Conservation (phyloP, 148 eudicot genomes). For the Beta vulgaris region DNA sequence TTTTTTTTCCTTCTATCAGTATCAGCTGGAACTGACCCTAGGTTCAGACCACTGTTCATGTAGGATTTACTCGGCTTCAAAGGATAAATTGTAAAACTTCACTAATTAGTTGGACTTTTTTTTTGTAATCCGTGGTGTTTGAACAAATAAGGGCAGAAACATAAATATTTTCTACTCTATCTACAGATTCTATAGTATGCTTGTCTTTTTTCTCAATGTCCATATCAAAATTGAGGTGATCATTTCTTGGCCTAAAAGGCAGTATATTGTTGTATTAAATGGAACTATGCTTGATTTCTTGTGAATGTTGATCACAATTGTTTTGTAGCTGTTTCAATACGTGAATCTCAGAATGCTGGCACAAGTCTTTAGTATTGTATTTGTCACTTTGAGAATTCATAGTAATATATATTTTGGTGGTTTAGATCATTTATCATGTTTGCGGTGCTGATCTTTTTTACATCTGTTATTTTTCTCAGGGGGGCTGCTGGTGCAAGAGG, state of each 20-base stretch:
- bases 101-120: too few relatives aligned
- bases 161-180: background rate
- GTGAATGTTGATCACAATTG: background rate
- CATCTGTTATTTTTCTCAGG: slow-evolving; percentile 30
- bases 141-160: background rate
- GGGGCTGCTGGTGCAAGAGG: slow-evolving; percentile 50
- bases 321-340: background rate
- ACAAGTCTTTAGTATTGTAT: background rate
- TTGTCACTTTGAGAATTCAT: background rate
- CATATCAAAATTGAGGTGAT: background rate
- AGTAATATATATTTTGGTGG: background rate
- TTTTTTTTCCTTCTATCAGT: background rate
- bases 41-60: background rate
- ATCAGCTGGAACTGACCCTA: background rate
- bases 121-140: background rate
- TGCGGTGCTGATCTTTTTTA: slow-evolving; percentile 15
- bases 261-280: background rate
- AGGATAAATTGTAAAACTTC: too few relatives aligned
- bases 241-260: background rate
- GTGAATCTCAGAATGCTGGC: background rate
- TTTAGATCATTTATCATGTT: background rate
- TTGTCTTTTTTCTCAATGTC: background rate
- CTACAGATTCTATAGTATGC: background rate
- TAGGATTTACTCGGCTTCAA: background rate
- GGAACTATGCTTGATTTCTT: background rate